phyloP scores from a whole-genome alignment of 176 grass and related monocot genomes.

The Oryza meyeriana region DNA sequence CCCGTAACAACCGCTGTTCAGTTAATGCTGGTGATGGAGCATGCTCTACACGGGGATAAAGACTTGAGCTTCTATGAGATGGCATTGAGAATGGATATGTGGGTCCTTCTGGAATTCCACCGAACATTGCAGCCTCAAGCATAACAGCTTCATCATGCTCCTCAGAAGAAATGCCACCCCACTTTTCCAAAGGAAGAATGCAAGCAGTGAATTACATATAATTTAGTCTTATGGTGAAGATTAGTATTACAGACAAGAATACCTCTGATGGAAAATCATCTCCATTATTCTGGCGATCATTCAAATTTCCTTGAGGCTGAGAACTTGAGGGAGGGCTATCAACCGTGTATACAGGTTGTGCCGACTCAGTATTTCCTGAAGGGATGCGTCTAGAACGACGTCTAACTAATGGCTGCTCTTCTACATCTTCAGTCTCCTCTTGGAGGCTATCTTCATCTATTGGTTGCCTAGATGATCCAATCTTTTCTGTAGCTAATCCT shows the following conservation, averaged over 20 bases:
- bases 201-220: conserved; percentile 18
- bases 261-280: conserved; percentile 73
- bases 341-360: conserved; percentile 19
- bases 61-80: conserved; percentile 38
- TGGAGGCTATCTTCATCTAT: conserved; percentile 44
- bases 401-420: conserved; percentile 72
- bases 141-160: conserved; percentile 98
- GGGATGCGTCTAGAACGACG: conserved; percentile 52
- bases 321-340: conserved; percentile 45
- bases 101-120: conserved; percentile 70
- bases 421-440: conserved; percentile 75
- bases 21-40: conserved; percentile 67
- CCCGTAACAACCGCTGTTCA: conserved; percentile 81
- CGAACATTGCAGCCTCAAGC: conserved; percentile 99
- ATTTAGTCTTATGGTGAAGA: neutral
- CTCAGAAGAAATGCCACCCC: conserved; percentile 92
- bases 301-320: conserved; percentile 22
- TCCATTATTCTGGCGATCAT: conserved; percentile 37
- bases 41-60: conserved; percentile 40
- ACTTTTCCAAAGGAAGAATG: conserved; percentile 54
- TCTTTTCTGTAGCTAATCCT: conserved; percentile 49
- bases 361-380: conserved; percentile 43
- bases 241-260: conserved; percentile 1
- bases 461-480: conserved; percentile 53
- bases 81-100: conserved; percentile 66